phyloP scores from a whole-genome alignment of 768 basidiomycete genomes.

The Inosperma sp. region DNA sequence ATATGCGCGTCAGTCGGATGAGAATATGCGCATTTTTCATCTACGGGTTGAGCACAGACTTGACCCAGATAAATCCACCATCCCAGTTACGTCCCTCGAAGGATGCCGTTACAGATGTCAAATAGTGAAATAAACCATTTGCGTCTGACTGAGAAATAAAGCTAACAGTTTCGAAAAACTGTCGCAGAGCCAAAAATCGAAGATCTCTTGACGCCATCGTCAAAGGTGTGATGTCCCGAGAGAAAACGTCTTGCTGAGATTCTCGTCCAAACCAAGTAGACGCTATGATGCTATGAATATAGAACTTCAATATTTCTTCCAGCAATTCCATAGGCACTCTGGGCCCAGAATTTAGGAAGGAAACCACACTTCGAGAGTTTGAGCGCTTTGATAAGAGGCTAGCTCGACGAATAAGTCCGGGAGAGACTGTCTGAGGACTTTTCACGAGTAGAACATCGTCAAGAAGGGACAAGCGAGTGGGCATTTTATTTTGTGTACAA shows the following conservation, averaged over 20 bases:
- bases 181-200: constrained; percentile 40
- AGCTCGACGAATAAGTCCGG: constrained; percentile 2
- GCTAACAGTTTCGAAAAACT: constrained; percentile 30
- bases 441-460: background rate
- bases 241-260: constrained; percentile 22
- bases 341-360: constrained; percentile 15
- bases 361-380: constrained; percentile 5
- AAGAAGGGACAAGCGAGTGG: constrained; percentile 5
- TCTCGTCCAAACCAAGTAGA: constrained; percentile 4
- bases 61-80: constrained; percentile 42
- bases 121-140: constrained; percentile 10
- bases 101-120: constrained; percentile 12
- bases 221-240: constrained; percentile 32
- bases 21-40: constrained; percentile 21
- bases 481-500: constrained; percentile 2
- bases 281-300: constrained; percentile 14
- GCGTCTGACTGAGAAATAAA: constrained; percentile 24
- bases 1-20: constrained; percentile 2
- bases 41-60: constrained; percentile 31
- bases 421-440: constrained; percentile 1
- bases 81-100: constrained; percentile 14
- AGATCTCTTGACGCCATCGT: constrained; percentile 39
- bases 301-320: constrained; percentile 32
- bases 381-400: constrained; percentile 4
- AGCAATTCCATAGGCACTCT: constrained; percentile 35